These are phyloP conservation scores for Cutaneotrichosporon daszewskae DNA, from an alignment of 1,284 basidiomycete species.

Conservation along the genomic window DNA sequence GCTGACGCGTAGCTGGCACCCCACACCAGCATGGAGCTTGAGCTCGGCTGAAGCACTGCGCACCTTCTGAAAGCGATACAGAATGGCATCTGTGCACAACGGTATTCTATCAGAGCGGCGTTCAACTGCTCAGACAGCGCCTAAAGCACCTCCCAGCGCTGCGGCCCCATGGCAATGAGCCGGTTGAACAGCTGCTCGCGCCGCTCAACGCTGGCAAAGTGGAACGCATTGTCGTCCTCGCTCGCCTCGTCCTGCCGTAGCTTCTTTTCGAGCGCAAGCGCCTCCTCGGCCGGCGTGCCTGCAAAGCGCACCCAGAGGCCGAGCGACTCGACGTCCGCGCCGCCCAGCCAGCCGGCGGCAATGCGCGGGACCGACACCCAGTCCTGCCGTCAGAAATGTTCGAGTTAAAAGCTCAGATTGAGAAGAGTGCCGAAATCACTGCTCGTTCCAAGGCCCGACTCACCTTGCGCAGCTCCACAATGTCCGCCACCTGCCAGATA, in stretches of 20 bases:
- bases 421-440: not conserved
- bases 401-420: not conserved
- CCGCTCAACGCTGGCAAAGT: slow-evolving; percentile 45
- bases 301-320: slow-evolving; percentile 33
- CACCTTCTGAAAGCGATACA: no score
- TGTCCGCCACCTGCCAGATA: slow-evolving; percentile 9
- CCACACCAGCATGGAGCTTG: no score
- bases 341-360: slow-evolving; percentile 47
- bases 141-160: slow-evolving; percentile 48
- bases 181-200: slow-evolving; percentile 49
- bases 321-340: slow-evolving; percentile 45
- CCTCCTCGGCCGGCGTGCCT: not conserved
- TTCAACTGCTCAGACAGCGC: not conserved
- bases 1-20: no score
- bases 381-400: not conserved
- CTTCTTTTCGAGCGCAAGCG: not conserved
- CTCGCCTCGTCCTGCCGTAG: not conserved
- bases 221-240: slow-evolving; percentile 10
- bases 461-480: slow-evolving; percentile 12
- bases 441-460: no score
- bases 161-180: slow-evolving; percentile 45
- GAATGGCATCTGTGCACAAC: no score
- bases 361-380: slow-evolving; percentile 44
- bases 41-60: no score
- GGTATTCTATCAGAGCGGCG: no score